These are phyloP conservation scores for Capsicum rhomboideum DNA, from an alignment of 257 asterid species.

Conservation along the genomic window DNA sequence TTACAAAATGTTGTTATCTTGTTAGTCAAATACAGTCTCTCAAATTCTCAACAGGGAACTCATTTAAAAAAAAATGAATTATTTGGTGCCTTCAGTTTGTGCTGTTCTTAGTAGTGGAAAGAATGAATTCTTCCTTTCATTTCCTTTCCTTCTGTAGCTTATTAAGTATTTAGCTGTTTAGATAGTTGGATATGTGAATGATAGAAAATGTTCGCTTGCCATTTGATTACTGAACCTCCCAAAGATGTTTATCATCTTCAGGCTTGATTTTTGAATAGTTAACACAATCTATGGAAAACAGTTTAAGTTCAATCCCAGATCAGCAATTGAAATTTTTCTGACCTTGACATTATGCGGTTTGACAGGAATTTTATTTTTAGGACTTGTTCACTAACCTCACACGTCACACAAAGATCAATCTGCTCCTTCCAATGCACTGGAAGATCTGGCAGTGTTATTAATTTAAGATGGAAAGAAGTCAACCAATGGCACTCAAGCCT, in stretches of 20 bases:
- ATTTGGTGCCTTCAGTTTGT: background rate
- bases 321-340: background rate
- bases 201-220: background rate
- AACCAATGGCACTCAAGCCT: background rate
- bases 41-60: background rate
- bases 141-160: background rate
- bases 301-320: background rate
- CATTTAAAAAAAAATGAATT: background rate
- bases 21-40: background rate
- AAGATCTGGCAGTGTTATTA: background rate
- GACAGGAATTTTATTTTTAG: background rate
- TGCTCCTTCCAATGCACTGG: constrained; percentile 6
- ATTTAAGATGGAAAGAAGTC: constrained; percentile 11
- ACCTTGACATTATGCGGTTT: background rate
- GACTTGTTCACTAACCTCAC: constrained; percentile 19
- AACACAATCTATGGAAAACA: background rate
- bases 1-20: background rate
- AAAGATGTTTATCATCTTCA: background rate
- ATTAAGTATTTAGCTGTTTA: background rate
- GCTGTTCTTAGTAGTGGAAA: background rate
- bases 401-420: constrained; percentile 17
- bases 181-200: background rate
- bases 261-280: background rate
- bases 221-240: background rate
- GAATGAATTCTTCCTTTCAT: background rate